Evolutionary conservation across 345 rosid genomes (phyloP).

Genomic region (Gossypium bickii): DNA sequence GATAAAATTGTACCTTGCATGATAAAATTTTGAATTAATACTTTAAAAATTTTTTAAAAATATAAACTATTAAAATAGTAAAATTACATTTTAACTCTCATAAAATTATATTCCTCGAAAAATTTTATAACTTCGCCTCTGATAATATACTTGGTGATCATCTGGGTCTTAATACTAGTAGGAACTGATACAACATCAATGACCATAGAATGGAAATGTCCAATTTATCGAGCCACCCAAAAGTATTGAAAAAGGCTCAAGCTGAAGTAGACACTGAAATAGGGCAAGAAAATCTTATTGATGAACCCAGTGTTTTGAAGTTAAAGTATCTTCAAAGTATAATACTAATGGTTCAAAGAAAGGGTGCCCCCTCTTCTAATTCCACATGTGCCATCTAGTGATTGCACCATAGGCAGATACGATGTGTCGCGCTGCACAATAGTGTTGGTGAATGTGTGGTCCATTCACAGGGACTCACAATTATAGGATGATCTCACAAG

Average conservation of each 20-base stretch:
- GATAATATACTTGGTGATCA: neutral
- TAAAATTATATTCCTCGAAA: too few relatives aligned
- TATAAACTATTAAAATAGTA: too few relatives aligned
- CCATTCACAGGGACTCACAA: neutral
- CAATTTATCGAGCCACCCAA: slow-evolving; percentile 1
- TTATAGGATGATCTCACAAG: neutral
- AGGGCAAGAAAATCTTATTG: slow-evolving; percentile 7
- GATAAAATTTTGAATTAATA: too few relatives aligned
- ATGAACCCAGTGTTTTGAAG: neutral
- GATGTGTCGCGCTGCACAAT: neutral
- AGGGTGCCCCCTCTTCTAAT: neutral
- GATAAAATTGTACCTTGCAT: too few relatives aligned
- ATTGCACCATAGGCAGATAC: slow-evolving; percentile 7
- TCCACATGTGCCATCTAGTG: neutral
- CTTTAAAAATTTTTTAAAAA: too few relatives aligned
- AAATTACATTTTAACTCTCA: too few relatives aligned
- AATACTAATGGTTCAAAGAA: neutral
- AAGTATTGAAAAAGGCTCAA: slow-evolving; percentile 5
- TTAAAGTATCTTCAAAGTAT: neutral
- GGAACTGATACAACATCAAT: slow-evolving; percentile 11
- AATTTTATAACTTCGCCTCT: too few relatives aligned
- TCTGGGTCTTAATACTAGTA: neutral
- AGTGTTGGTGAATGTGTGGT: neutral
- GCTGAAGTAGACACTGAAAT: neutral
- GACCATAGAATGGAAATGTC: slow-evolving; percentile 15